Percentiles rank a stretch among this genome's conserved stretches.
phyloP scores from a whole-genome alignment of 805 yeast genomes.

The Myxozyma melibiosi region DNA sequence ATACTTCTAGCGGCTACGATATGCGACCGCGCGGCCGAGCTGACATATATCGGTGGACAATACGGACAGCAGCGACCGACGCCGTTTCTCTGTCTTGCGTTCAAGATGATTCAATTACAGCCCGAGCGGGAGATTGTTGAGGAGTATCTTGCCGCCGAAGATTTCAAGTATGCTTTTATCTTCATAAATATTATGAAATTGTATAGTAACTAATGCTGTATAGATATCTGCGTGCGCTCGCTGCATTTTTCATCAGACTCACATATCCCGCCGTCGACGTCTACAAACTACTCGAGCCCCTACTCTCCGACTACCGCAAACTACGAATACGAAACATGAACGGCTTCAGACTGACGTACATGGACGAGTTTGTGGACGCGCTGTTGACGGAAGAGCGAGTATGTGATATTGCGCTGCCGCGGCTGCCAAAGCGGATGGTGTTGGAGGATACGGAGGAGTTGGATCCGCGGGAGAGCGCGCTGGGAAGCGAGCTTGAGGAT shows the following conservation, averaged over 20 bases:
- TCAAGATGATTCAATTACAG: slow-evolving; percentile 73
- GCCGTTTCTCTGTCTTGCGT: slow-evolving; percentile 73
- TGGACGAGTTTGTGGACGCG: slow-evolving; percentile 77
- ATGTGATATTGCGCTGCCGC: slow-evolving; percentile 73
- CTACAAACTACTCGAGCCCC: slow-evolving; percentile 56
- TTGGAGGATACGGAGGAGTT: slow-evolving; percentile 44
- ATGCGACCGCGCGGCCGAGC: slow-evolving; percentile 51
- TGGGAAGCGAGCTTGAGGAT: slow-evolving; percentile 45
- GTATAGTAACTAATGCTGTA: not conserved
- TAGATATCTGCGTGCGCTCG: slow-evolving; percentile 61
- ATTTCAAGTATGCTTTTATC: slow-evolving; percentile 59
- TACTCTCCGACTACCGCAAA: slow-evolving; percentile 68
- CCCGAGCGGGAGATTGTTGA: slow-evolving; percentile 63
- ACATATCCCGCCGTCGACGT: slow-evolving; percentile 51
- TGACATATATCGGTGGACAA: slow-evolving; percentile 61
- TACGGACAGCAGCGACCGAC: slow-evolving; percentile 61
- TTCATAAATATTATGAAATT: not conserved
- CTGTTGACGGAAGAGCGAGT: slow-evolving; percentile 60
- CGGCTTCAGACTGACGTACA: slow-evolving; percentile 50
- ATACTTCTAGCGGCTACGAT: slow-evolving; percentile 49
- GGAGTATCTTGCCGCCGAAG: slow-evolving; percentile 59
- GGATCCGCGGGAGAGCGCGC: slow-evolving; percentile 42
- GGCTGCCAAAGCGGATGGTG: slow-evolving; percentile 48
- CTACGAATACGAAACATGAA: slow-evolving; percentile 52
- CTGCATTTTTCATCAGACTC: slow-evolving; percentile 60